Percentiles rank a stretch among this genome's conserved stretches.
phyloP scores from a whole-genome alignment of 2,329 filamentous ascomycete species.

The Tolypocladium cylindrosporum region DNA sequence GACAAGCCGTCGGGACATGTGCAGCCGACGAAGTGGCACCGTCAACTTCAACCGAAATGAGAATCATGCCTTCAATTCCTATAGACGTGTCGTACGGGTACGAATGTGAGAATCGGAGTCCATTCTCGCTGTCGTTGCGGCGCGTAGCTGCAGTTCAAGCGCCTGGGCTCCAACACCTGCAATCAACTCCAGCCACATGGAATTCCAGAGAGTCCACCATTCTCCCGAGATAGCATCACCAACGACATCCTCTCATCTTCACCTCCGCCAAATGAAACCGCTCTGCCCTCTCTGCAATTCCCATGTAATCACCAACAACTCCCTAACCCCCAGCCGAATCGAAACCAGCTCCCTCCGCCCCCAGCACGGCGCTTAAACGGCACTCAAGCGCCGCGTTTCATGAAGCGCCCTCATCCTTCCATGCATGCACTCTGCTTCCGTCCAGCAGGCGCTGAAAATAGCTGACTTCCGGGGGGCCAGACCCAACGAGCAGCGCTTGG shows the following conservation, averaged over 20 bases:
- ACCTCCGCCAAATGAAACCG: neutral
- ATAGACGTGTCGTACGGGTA: neutral
- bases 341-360: neutral
- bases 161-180: too few species aligned
- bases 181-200: too few species aligned
- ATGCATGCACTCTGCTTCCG: neutral
- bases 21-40: neutral
- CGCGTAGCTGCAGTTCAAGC: neutral
- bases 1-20: neutral
- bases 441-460: neutral
- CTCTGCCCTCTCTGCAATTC: neutral
- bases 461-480: neutral
- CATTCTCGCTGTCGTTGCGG: neutral
- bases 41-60: neutral
- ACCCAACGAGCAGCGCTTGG: neutral
- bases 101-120: neutral
- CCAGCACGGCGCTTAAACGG: neutral
- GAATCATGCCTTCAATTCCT: neutral
- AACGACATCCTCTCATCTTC: neutral
- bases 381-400: neutral
- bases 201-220: too few species aligned
- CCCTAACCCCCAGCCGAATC: neutral
- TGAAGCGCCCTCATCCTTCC: neutral
- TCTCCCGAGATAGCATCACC: neutral
- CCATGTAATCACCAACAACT: neutral